These are phyloP conservation scores for Botrytis porri DNA, from an alignment of 2,329 filamentous ascomycete species.

Conservation along the genomic window DNA sequence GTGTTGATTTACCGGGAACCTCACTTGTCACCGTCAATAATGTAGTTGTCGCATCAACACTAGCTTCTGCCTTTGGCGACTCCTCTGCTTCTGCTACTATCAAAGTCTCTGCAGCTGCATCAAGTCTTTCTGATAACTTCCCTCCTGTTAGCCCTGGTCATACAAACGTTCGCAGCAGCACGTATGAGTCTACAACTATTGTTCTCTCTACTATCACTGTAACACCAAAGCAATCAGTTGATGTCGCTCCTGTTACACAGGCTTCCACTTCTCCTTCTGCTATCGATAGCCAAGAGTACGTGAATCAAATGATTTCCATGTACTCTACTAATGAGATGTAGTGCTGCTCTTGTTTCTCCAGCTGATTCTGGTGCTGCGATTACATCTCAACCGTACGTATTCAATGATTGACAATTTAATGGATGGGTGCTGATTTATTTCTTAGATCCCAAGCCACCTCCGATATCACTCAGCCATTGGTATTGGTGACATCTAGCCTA, in stretches of 20 bases:
- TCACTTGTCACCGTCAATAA: conserved; percentile 9
- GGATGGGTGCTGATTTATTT: neutral
- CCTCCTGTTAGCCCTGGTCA: neutral
- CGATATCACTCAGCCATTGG: neutral
- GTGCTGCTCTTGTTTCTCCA: conserved; percentile 2
- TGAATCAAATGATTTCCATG: neutral
- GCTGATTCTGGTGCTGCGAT: neutral
- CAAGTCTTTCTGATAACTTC: neutral
- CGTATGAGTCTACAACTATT: neutral
- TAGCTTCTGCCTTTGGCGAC: neutral
- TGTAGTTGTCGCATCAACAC: conserved; percentile 9
- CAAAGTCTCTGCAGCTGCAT: neutral
- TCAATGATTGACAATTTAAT: neutral
- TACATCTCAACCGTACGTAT: neutral
- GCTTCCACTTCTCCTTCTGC: neutral
- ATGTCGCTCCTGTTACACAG: neutral
- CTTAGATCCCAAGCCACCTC: neutral
- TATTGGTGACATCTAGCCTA: neutral
- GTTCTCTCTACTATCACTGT: neutral
- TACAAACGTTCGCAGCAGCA: neutral
- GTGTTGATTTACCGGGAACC: neutral
- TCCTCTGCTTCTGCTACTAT: neutral
- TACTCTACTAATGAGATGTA: neutral
- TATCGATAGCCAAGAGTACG: neutral
- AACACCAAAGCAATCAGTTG: neutral